Evolutionary conservation across 495 filamentous ascomycete species (phyloP), one percentile per base, ranked within the genome.

Genomic region (Talaromyces borbonicus): DNA sequence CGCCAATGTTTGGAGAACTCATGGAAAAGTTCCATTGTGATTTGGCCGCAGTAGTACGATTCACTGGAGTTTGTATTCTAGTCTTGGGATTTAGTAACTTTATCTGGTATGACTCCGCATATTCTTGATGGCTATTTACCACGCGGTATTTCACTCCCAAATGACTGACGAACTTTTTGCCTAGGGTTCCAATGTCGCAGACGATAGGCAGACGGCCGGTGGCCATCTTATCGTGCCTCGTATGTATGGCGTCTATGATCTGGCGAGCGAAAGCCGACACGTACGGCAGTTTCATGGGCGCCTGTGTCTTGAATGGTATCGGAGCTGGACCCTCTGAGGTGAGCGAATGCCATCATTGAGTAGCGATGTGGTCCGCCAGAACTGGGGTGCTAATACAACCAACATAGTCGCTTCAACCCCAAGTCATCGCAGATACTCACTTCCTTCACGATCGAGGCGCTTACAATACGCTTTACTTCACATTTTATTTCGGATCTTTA

Each of bases 401-500:
- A n/a, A n/a, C 45, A 12, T 40, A 83, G 60, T 80, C 77, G 1
- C 63, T 81, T 3, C 73, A 77, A 37, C 78, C 79, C 0, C 71
- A 76, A 42, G 71, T 84, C 18, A 83, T 83, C 46, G 71, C 77
- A 9, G 80, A 83, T 48, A 75, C 81, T 43, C 78, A 79, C 58
- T 83, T 83, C 61, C 57, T 83, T 1, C 78, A 84, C 53, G 78
- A 83, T 51, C 67, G 80, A 35, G 80, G 80, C 19, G 73, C 74
- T 30, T 78, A 79, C 53, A 79, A 83, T 47, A 82, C 79, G 0
- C 63, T 82, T 9, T 83, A 83, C 56, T 83, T 78, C 59, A 78
- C 73, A 14, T 66, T 58, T 23, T 70, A 67, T 36, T 68, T 68
- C 46, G 65, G 67, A 4, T 60, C 67, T 26, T 51, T 70, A 1